These are phyloP conservation scores for Daldinia grandis DNA, from an alignment of 495 filamentous ascomycete genomes.

Conservation along the genomic window DNA sequence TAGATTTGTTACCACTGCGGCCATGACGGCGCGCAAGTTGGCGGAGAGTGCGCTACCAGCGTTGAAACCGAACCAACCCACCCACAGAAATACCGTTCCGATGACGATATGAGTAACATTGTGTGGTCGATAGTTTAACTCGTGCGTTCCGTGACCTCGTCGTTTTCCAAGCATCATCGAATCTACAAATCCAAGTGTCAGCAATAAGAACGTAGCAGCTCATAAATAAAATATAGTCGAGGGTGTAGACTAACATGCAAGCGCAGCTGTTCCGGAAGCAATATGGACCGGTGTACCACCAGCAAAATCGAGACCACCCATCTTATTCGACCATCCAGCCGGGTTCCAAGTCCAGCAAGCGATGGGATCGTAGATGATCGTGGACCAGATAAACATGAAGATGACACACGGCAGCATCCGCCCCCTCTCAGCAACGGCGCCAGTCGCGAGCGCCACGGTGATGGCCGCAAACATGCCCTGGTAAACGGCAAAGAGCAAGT, in stretches of 20 bases:
- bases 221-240: slow-evolving; percentile 65
- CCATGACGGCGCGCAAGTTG: slow-evolving; percentile 87
- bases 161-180: slow-evolving; percentile 91
- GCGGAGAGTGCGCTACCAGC: slow-evolving; percentile 89
- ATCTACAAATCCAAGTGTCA: slow-evolving; percentile 56
- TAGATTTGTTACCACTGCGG: slow-evolving; percentile 74
- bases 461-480: slow-evolving; percentile 98
- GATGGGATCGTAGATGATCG: slow-evolving; percentile 92
- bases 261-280: slow-evolving; percentile 84
- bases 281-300: slow-evolving; percentile 98
- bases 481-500: slow-evolving; percentile 91
- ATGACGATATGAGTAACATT: slow-evolving; percentile 98
- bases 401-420: slow-evolving; percentile 93
- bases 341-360: slow-evolving; percentile 99
- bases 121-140: slow-evolving; percentile 95
- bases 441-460: slow-evolving; percentile 92
- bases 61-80: slow-evolving; percentile 99
- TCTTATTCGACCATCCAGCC: slow-evolving; percentile 79
- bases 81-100: slow-evolving; percentile 98
- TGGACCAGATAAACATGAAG: slow-evolving; percentile 97
- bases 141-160: slow-evolving; percentile 84
- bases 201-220: not conserved
- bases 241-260: slow-evolving; percentile 63
- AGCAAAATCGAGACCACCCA: slow-evolving; percentile 94
- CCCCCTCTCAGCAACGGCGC: slow-evolving; percentile 90